Base-by-base conservation (phyloP, 352 stramenopile species). In the Phytophthora pseudosyringae region DNA sequence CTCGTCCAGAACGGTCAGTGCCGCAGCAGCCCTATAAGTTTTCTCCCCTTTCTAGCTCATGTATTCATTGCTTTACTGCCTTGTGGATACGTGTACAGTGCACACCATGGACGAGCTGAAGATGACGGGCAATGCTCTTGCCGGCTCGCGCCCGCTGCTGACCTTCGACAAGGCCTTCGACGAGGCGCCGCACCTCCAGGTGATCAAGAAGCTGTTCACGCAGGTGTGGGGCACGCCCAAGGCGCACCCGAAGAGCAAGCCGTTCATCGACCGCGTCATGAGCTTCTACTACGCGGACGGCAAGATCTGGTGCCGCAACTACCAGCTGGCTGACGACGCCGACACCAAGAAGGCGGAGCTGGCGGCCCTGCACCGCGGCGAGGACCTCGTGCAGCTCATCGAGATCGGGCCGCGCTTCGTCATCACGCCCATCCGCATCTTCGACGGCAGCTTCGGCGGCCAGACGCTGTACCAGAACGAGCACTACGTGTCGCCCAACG, bases 81-180 rank as follows among this genome's bases (percentile, higher is more conserved):
- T 15, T 64, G 11, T 38, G 47, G n/a, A 39, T n/a, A n/a, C 38
- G n/a, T 12, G 31, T 52, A 38, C 28, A 92, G 94, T 99, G 62
- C 98, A 99, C 83, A 99, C 98, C 26, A 99, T 99, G 97, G 98
- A 99, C 73, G 98, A 99, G 81, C 82, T 99, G 39, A 98, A 98
- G 82, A 91, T 99, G 69, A 99, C 97, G 26, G 98, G 98, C 50
- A 99, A 99, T 75, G 98, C 97, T 56, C 93, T 99, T 59, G 94
- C 91, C 33, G 98, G 98, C 8, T 99, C 97, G 47, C 94, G 98
- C 26, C 97, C 98, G 15, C 78, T 99, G 45, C 80, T 99, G 44
- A 97, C 95, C 46, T 99, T 99, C 75, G 97, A 99, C 81, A 82
- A 93, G 48, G 75, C 81, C 10, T 99, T 99, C 59, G 91, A 98